These are phyloP conservation scores for Scutellaria galericulata DNA, from an alignment of 257 asterid species.

Conservation along the genomic window DNA sequence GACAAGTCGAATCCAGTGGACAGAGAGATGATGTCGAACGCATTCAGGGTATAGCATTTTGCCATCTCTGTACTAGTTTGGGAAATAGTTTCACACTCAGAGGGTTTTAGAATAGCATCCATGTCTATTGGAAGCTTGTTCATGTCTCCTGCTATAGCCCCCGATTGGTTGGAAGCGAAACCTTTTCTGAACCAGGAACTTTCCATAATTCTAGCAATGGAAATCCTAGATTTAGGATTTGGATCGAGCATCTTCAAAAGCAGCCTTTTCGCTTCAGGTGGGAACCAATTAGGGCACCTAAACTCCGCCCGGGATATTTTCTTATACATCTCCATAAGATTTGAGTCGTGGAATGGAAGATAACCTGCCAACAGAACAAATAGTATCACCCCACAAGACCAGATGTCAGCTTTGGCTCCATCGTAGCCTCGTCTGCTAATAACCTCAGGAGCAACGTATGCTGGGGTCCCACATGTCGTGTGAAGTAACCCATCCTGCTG, in stretches of 20 bases:
- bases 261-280: slow-evolving; percentile 55
- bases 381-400: slow-evolving; percentile 85
- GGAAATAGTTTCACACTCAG: slow-evolving; percentile 10
- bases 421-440: slow-evolving; percentile 66
- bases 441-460: slow-evolving; percentile 85
- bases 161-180: slow-evolving; percentile 26
- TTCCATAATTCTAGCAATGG: slow-evolving; percentile 61
- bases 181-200: slow-evolving; percentile 71
- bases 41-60: slow-evolving; percentile 56
- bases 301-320: slow-evolving; percentile 58
- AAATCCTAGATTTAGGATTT: slow-evolving; percentile 62
- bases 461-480: slow-evolving; percentile 89
- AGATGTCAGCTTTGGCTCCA: slow-evolving; percentile 74
- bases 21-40: slow-evolving; percentile 80
- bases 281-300: slow-evolving; percentile 72
- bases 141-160: slow-evolving; percentile 17
- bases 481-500: slow-evolving; percentile 74
- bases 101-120: slow-evolving; percentile 17
- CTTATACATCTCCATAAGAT: slow-evolving; percentile 71
- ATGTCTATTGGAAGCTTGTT: slow-evolving; percentile 36
- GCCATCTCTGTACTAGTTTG: slow-evolving; percentile 38
- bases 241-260: slow-evolving; percentile 72
- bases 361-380: slow-evolving; percentile 70
- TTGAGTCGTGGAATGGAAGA: slow-evolving; percentile 68
- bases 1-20: slow-evolving; percentile 79